Base-by-base conservation (phyloP, 495 filamentous ascomycete genomes). In the Penicillium desertorum region DNA sequence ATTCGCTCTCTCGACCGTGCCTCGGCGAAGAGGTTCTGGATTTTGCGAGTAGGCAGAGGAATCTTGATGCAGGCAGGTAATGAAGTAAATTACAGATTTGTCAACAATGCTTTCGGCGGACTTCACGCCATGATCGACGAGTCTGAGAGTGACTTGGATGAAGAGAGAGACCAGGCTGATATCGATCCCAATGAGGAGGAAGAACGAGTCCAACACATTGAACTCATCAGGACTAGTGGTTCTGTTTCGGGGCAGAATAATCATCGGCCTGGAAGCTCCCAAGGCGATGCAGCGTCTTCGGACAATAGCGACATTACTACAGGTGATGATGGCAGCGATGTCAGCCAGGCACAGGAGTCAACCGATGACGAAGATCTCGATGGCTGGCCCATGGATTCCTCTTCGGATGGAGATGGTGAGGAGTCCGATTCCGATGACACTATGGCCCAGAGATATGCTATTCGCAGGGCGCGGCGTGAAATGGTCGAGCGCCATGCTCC, bases 81-180 rank as follows among this genome's bases (percentile, higher is more conserved):
- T 49, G 77, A 75, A 6, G 70, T 89, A 45, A 79, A 83, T 37
- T 87, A 80, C 69, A 69, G 68, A 10, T 83, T 80, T 59, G 79
- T 84, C 47, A 84, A 88, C 62, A 74, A 74, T 14, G 85, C 86
- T 3, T 90, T 89, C 61, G 83, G 85, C 23, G 86, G 84, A 3
- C 64, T 81, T 8, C 79, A 79, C 5, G 72, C 72, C 12, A 59
- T 62, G 16, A 11, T 71, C 5, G 63, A 73, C 14, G 71, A 71
- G 29, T 60, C 62, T 29, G 71, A 75, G 22, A 68, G 63, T n/a
- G 73, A 75, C 6, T 59, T 62, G 17, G 74, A 76, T 4, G 50
- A 64, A 44, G 80, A 76, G 49, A 67, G 71, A 37, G 58, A 63
- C 9, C 80, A 79, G 49, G 70, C 78, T 22, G 77, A 82, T 56